Evolutionary conservation across 306 rosid species (phyloP).

Genomic region (Coriaria nepalensis): DNA sequence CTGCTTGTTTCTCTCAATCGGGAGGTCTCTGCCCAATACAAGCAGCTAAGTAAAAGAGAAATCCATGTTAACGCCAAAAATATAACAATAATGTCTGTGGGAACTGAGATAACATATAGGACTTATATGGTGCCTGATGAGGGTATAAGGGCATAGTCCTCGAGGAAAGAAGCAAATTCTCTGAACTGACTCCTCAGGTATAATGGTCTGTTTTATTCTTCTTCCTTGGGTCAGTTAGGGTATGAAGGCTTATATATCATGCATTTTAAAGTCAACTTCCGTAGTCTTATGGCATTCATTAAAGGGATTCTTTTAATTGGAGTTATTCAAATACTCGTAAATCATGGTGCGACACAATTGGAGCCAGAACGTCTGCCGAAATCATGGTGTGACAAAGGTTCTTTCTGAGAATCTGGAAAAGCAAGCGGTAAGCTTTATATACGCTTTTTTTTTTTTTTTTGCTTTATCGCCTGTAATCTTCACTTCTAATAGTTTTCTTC

Average conservation of each 20-base stretch:
- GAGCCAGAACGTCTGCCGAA: too few relatives aligned
- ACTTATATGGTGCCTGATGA: conserved; percentile 65
- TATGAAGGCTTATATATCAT: too few relatives aligned
- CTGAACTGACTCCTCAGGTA: conserved; percentile 83
- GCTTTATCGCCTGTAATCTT: background rate
- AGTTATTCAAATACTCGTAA: conserved; percentile 11
- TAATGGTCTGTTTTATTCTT: conserved; percentile 4
- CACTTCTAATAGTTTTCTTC: conserved; percentile 1
- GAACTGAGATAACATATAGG: conserved; percentile 95
- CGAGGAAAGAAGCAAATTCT: conserved; percentile 63
- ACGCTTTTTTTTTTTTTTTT: background rate
- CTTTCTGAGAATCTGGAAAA: conserved; percentile 48
- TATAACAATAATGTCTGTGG: conserved; percentile 89
- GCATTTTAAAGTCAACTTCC: too few relatives aligned
- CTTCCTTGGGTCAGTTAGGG: too few relatives aligned
- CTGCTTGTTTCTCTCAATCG: conserved; percentile 85
- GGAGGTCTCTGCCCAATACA: conserved; percentile 79
- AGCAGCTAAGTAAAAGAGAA: conserved; percentile 73
- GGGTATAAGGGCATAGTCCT: conserved; percentile 53
- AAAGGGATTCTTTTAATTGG: too few relatives aligned
- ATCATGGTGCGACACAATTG: conserved; percentile 36
- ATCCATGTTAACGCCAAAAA: conserved; percentile 93
- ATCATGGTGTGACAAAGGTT: conserved; percentile 48
- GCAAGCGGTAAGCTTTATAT: conserved; percentile 48
- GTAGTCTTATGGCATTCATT: too few relatives aligned